Base-by-base conservation (phyloP, 1,284 basidiomycete genomes). In the Tranzscheliella williamsii region DNA sequence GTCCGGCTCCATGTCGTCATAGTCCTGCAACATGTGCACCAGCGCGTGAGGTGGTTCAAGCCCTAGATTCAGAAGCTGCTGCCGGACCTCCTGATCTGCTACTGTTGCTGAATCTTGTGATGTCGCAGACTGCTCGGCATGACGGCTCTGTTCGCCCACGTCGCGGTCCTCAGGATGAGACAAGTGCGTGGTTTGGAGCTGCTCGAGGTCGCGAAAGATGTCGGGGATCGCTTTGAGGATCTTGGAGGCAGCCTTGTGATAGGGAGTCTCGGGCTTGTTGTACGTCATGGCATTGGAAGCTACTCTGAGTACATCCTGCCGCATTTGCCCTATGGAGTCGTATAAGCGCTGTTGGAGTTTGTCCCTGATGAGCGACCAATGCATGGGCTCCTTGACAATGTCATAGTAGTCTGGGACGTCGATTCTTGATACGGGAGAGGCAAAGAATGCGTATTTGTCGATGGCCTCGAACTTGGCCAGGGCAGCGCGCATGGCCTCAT, bases 321-420 rank as follows among this genome's bases (percentile, higher is more conserved):
- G 51, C 80, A 98, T 91, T 4, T 85, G 80, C 17, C 84, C 81
- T 0, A 89, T 76, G 69, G 87, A 85, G 78, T 85, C 84, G 78
- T 98, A 98, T 54, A 84, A 82, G 48, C 89, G 86, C 34, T 82
- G 80, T 42, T 91, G 86, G 23, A 98, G 52, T 23, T 61, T 61
- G 11, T 46, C 50, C 21, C 49, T 39, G 55, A 99, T 95, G 31
- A 81, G 82, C 16, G 82, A 80, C 90, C 92, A 97, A 63, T 87
- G 86, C 89, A 96, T 96, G 0, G 94, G 94, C 9, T 83, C 81
- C 70, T 87, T 84, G 76, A 98, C 83, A 39, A 95, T 81, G 40
- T 91, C 87, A 72, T 87, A 89, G 77, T 99, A 99, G 75, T 97
- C 93, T 0, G 93, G 92, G 0, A 91, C 91, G 30, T 90, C 86